Percentiles rank a stretch among this genome's conserved stretches.
Evolutionary conservation across 2,329 filamentous ascomycete species (phyloP).

Genomic region (Pseudogymnoascus sp.): DNA sequence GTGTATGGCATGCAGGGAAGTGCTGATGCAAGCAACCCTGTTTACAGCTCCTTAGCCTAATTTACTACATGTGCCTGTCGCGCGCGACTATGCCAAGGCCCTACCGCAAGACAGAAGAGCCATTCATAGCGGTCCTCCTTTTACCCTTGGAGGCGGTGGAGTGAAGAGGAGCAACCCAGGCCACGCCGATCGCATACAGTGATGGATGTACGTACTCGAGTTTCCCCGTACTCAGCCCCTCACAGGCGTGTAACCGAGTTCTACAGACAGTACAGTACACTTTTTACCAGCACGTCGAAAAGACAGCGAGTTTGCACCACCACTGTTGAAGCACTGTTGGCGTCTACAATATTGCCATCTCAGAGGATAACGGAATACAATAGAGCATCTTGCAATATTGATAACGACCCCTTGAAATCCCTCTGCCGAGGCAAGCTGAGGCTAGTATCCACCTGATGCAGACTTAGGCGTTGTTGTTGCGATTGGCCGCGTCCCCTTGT

Average conservation of each 20-base stretch:
- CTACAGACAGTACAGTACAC: background rate
- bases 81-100: background rate
- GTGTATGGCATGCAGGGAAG: background rate
- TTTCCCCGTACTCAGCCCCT: constrained; percentile 1
- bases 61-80: constrained; percentile 1
- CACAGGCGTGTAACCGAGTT: background rate
- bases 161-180: background rate
- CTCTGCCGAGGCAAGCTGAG: background rate
- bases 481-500: background rate
- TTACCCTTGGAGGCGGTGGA: background rate
- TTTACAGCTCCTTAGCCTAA: constrained; percentile 1
- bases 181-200: background rate
- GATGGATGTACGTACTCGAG: background rate
- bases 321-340: background rate
- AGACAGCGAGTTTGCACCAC: background rate
- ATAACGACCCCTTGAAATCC: background rate
- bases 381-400: background rate
- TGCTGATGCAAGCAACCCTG: background rate
- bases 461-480: background rate
- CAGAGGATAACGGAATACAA: background rate
- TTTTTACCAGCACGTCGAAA: background rate
- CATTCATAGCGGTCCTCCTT: background rate
- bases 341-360: background rate
- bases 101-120: background rate
- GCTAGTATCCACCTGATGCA: background rate